Evolutionary conservation across 73 alveolate species (phyloP), one percentile per base, ranked within the genome.

Genomic region (Paramecium bursaria): DNA sequence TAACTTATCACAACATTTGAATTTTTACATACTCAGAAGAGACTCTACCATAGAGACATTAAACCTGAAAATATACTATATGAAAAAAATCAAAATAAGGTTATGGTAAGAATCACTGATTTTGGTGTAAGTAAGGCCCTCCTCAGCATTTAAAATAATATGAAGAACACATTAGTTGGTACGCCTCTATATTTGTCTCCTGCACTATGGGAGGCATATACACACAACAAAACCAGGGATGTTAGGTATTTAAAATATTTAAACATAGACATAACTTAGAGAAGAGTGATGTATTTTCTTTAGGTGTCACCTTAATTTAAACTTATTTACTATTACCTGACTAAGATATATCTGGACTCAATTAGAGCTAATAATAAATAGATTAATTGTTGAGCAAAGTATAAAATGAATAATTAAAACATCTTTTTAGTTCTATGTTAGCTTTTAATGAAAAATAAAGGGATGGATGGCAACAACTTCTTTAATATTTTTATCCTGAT

Each of bases 111-210:
- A 67, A 35, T 67, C 44, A 61, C 89, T 54, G 89, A 79, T 79
- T 79, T 79, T 54, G 89, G 89, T 39, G 89, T 79, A 13, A 54
- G 85, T 23, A 79, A 54, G 46, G 55, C 53, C 2, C 44, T 67
- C n/a, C 57, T 25, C 6, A 48, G 50, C 13, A 31, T 52, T 35
- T 49, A 79, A 54, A 44, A 21, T 3, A 79, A 54, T 33, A 33
- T 79, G 11, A 48, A 48, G 17, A 54, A 54, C 10, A 79, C 89
- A 7, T 44, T 79, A 17, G 76, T 73, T 42, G 89, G 89, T 0
- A 79, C 89, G 14, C 89, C 89, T 4, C 74, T 54, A 14, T 79
- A 53, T 73, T 54, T 79, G 60, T 53, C 85, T 25, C 89, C 89
- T 31, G 54, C 31, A 53, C 31, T 79, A 13, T 79, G 89, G 89